A percentile compares a stretch with the other conserved stretches of the same genome.
phyloP scores from a whole-genome alignment of 1,284 basidiomycete genomes.

The Puccinia hordei region DNA sequence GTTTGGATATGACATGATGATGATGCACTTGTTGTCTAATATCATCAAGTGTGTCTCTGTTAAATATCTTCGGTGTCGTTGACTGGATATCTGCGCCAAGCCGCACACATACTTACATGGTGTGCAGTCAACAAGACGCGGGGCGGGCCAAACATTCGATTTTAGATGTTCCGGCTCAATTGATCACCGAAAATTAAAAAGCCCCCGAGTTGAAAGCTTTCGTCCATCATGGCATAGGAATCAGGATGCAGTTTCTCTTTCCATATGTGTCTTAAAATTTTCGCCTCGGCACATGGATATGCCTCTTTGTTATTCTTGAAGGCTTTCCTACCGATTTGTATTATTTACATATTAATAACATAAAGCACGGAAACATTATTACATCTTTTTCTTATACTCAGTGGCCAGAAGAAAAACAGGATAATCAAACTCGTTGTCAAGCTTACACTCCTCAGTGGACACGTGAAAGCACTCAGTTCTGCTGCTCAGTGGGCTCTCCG shows the following conservation, averaged over 20 bases:
- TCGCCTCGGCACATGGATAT: not conserved
- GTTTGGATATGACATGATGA: not conserved
- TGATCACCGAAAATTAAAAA: too few species aligned
- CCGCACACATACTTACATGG: too few species aligned
- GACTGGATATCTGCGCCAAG: not conserved
- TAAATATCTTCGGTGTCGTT: too few species aligned
- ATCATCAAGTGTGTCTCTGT: too few species aligned
- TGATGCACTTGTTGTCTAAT: too few species aligned
- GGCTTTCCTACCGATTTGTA: not conserved
- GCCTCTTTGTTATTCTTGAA: not conserved
- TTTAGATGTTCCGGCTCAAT: not conserved
- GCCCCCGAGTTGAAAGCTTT: not conserved
- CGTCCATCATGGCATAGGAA: not conserved
- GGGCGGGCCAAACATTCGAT: not conserved
- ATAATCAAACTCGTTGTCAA: constrained; percentile 12
- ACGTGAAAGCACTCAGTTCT: not conserved
- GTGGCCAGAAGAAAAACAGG: constrained; percentile 6
- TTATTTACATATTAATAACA: too few species aligned
- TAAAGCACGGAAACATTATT: not conserved
- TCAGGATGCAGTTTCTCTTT: not conserved
- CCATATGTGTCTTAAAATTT: not conserved
- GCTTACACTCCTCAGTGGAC: not conserved
- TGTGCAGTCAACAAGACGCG: too few species aligned
- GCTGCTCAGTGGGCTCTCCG: not conserved
- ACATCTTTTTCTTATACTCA: constrained; percentile 9